phyloP scores from a whole-genome alignment of 1,284 basidiomycete genomes.

The Pseudozyma hubeiensis region DNA sequence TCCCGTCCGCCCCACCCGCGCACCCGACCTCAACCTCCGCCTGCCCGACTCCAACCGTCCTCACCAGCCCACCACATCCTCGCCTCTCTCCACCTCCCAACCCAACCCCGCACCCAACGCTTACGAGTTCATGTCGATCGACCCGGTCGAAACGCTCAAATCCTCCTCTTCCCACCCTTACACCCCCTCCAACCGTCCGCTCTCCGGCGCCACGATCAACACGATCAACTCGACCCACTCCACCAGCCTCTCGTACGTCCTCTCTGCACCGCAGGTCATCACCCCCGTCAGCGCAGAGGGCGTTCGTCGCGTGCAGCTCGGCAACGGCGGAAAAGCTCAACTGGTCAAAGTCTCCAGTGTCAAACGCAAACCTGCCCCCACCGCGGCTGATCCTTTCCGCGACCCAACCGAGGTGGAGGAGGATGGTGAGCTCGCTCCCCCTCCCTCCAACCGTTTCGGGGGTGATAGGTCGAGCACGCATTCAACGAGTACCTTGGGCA shows the following conservation, averaged over 20 bases:
- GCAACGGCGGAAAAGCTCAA: conserved; percentile 48
- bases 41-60: conserved; percentile 19
- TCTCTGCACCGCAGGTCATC: conserved; percentile 48
- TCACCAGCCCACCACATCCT: conserved; percentile 19
- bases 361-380: conserved; percentile 14
- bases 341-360: conserved; percentile 30
- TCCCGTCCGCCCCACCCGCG: conserved; percentile 40
- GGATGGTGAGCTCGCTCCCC: conserved; percentile 7
- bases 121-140: conserved; percentile 51
- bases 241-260: conserved; percentile 31
- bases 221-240: conserved; percentile 37
- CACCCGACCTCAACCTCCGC: conserved; percentile 50
- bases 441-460: conserved; percentile 11
- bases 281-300: conserved; percentile 41
- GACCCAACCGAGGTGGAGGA: conserved; percentile 3
- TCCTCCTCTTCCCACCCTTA: conserved; percentile 8
- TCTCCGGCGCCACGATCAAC: conserved; percentile 37
- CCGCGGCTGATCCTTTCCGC: conserved; percentile 19
- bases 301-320: conserved; percentile 36
- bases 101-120: neutral
- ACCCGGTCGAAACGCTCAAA: conserved; percentile 35
- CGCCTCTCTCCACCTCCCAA: conserved; percentile 19
- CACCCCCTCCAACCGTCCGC: conserved; percentile 12
- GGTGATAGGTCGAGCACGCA: conserved; percentile 5
- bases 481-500: conserved; percentile 39